Evolutionary conservation across 2,329 filamentous ascomycete genomes (phyloP), one percentile per base, ranked within the genome.

Genomic region (Diaporthe nobilis): DNA sequence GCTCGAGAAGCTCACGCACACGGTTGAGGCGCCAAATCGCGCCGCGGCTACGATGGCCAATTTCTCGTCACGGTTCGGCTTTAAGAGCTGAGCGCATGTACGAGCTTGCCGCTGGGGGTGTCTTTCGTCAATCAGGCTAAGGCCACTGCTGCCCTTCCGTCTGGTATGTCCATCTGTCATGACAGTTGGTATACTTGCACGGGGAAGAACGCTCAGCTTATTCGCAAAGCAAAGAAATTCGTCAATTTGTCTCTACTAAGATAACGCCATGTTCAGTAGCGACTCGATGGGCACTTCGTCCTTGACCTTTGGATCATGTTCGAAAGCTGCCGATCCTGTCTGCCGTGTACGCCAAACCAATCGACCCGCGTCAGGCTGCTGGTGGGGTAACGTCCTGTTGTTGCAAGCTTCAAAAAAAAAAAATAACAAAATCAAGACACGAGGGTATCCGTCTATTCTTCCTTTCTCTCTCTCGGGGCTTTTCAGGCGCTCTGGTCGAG

Each of bases 1-100:
- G 77, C 85, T 99, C n/a, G 96, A 98, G 86, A 99, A 99, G 57
- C 88, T 95, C 77, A 94, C 92, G 25, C 88, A 91, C 63, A 88
- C 90, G 2, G 87, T 93, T 13, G 90, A 91, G 79, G 89, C 87
- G 75, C 87, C 92, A 20, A 87, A 85, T 72, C 90, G 90, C 80
- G 87, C 88, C 44, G 90, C 93, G 65, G 93, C 93, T 79, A 89
- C 91, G 58, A 90, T 95, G 76, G 89, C 91, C 68, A 93, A 93
- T 76, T 90, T 95, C 80, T 94, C 93, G n/a, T 94, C 92, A 44
- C 90, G 94, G 77, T 95, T 95, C 80, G 93, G 93, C 67, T 92
- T 93, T 85, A 89, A 88, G 81, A 84, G 71, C 53, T 34, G 51
- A 61, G 58, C 15, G 6, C 47, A 55, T 28, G n/a, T 39, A 22